phyloP scores from a whole-genome alignment of 768 basidiomycete species.

The Agrocybe pediades region DNA sequence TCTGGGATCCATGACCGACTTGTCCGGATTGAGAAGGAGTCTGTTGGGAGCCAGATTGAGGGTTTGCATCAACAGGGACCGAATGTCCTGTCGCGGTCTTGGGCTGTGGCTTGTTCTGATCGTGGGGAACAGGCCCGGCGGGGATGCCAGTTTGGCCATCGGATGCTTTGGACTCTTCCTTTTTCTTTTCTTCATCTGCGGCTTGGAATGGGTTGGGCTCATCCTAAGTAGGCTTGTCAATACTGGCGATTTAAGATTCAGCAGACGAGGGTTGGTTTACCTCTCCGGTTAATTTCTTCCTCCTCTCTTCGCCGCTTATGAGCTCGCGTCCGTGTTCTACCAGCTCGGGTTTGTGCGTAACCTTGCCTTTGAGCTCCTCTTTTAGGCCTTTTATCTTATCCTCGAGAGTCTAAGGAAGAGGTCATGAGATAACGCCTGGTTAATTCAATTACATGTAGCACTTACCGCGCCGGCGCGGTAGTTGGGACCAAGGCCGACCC shows the following conservation, averaged over 20 bases:
- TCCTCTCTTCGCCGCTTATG: constrained; percentile 24
- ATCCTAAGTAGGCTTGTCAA: constrained; percentile 15
- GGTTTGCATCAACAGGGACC: background rate
- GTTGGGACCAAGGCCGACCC: constrained; percentile 46
- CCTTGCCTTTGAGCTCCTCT: constrained; percentile 28
- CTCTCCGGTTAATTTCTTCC: constrained; percentile 25
- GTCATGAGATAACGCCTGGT: background rate
- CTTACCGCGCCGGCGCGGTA: constrained; percentile 36
- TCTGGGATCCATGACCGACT: background rate
- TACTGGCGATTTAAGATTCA: background rate
- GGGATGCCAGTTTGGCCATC: background rate
- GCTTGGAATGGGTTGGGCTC: constrained; percentile 24
- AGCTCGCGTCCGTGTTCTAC: constrained; percentile 27
- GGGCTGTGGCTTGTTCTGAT: background rate
- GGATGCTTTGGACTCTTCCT: background rate
- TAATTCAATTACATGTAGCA: background rate
- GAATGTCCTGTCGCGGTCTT: background rate
- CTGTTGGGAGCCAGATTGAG: too few species aligned
- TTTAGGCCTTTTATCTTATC: constrained; percentile 27
- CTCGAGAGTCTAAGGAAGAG: constrained; percentile 18
- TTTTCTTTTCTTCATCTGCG: constrained; percentile 12
- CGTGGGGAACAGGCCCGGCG: background rate
- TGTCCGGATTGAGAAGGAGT: too few species aligned
- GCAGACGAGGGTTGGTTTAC: constrained; percentile 12
- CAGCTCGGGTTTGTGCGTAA: constrained; percentile 24